Evolutionary conservation across 306 rosid genomes (phyloP).

Genomic region (Malus domestica): DNA sequence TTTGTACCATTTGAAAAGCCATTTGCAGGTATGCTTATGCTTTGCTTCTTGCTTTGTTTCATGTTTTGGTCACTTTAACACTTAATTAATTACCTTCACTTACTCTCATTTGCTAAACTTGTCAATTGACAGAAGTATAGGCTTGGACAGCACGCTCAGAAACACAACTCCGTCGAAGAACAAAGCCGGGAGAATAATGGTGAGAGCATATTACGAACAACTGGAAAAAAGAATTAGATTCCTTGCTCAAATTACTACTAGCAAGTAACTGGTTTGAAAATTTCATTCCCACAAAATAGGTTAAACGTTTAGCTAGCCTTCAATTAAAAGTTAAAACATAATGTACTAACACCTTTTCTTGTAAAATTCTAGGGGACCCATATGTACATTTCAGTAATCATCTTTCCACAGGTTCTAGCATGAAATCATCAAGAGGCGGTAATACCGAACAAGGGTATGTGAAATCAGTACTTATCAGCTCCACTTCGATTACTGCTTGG

Average conservation of each 20-base stretch:
- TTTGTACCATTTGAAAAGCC: slow-evolving; percentile 92
- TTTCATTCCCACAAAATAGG: background rate
- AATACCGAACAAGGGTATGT: slow-evolving; percentile 56
- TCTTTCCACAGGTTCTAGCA: slow-evolving; percentile 33
- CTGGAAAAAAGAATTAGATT: background rate
- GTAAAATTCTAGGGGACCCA: slow-evolving; percentile 36
- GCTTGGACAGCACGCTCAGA: slow-evolving; percentile 63
- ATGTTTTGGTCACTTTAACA: background rate
- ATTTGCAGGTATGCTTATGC: slow-evolving; percentile 62
- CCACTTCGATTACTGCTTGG: background rate
- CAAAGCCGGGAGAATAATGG: slow-evolving; percentile 47
- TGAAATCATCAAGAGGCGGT: slow-evolving; percentile 37
- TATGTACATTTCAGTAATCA: slow-evolving; percentile 41
- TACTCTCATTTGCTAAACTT: background rate
- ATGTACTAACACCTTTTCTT: background rate
- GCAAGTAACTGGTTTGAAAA: background rate
- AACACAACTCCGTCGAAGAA: slow-evolving; percentile 47
- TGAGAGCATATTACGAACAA: slow-evolving; percentile 23
- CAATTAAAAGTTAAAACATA: background rate
- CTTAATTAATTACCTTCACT: too few species aligned
- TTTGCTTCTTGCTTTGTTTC: background rate
- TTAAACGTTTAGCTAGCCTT: background rate
- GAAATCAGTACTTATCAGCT: background rate
- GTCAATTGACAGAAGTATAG: slow-evolving; percentile 69
- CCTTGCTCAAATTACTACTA: background rate